A percentile compares a stretch with the other conserved stretches of the same genome.
phyloP scores from a whole-genome alignment of 2,329 filamentous ascomycete species.

The Nannizzia gypsea region DNA sequence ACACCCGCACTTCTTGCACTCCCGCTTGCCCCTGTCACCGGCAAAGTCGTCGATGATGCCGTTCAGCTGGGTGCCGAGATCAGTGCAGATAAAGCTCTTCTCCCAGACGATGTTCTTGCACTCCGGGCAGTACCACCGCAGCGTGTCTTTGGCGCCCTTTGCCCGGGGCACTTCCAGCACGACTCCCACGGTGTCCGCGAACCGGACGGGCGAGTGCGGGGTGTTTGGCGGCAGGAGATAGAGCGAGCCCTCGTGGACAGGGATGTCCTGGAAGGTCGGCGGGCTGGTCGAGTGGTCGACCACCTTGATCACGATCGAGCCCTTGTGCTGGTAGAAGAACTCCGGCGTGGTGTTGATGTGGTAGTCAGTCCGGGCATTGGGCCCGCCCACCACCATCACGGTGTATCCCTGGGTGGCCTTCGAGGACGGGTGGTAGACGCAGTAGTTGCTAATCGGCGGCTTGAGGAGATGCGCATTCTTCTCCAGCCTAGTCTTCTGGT shows the following conservation, averaged over 20 bases:
- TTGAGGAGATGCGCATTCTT: slow-evolving; percentile 85
- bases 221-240: slow-evolving; percentile 87
- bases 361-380: slow-evolving; percentile 93
- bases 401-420: slow-evolving; percentile 84
- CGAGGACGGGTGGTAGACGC: slow-evolving; percentile 61
- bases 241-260: slow-evolving; percentile 86
- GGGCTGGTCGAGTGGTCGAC: slow-evolving; percentile 52
- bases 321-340: slow-evolving; percentile 96
- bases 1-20: slow-evolving; percentile 62
- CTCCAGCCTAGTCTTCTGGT: slow-evolving; percentile 52
- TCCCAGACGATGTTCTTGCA: slow-evolving; percentile 71
- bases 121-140: slow-evolving; percentile 79
- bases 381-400: slow-evolving; percentile 83
- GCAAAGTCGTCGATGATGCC: slow-evolving; percentile 74
- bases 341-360: slow-evolving; percentile 95
- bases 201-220: slow-evolving; percentile 92
- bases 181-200: slow-evolving; percentile 84
- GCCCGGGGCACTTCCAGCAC: slow-evolving; percentile 81
- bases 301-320: slow-evolving; percentile 85
- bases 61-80: slow-evolving; percentile 92
- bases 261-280: slow-evolving; percentile 61
- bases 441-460: slow-evolving; percentile 95
- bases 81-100: slow-evolving; percentile 73
- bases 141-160: slow-evolving; percentile 55
- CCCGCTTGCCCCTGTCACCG: slow-evolving; percentile 55